Base-by-base conservation (phyloP, 495 filamentous ascomycete species). In the Lasiosphaeris hirsuta region DNA sequence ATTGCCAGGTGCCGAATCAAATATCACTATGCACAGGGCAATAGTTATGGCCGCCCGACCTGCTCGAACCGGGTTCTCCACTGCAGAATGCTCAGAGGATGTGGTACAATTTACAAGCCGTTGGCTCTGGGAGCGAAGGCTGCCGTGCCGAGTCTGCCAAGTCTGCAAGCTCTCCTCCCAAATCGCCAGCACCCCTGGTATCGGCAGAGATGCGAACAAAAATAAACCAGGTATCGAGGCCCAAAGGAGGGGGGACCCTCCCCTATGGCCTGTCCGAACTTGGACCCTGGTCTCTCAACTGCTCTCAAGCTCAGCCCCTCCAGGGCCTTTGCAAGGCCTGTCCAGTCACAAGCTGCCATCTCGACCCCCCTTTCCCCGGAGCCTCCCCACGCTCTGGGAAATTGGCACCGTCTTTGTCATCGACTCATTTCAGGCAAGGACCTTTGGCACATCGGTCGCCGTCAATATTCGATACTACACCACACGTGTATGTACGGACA, bases 151-250 rank as follows among this genome's bases (percentile, higher is more conserved):
- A 30, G 23, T 30, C 23, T 30, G 23, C 23, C 23, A 30, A 5
- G 23, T 30, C 23, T 30, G 23, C 23, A 30, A 30, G 23, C 23
- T 30, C 23, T 5, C 23, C 23, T 30, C 23, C 23, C 23, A 30
- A 30, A 30, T 30, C 23, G 23, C 23, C 23, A 30, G 23, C 23
- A 30, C 23, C 23, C 23, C 23, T 5, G 23, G 23, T 2, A 30
- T 30, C 23, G 23, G n/a, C 36, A 15, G 30, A 5, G 46, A 35
- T 10, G 6, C 49, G 49, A 51, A 30, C 40, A 51, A 51, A 51
- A 51, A 51, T 51, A 51, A 34, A 51, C 49, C 19, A 13, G 23
- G 23, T 35, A 49, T 49, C 46, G 46, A 23, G 14, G 46, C 46
- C 46, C 46, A 37, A 49, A 49, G 36, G 46, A 35, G 19, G 46